Percentiles rank a stretch among this genome's conserved stretches.
Evolutionary conservation across 495 filamentous ascomycete genomes (phyloP).

Genomic region (Bacidia gigantensis): DNA sequence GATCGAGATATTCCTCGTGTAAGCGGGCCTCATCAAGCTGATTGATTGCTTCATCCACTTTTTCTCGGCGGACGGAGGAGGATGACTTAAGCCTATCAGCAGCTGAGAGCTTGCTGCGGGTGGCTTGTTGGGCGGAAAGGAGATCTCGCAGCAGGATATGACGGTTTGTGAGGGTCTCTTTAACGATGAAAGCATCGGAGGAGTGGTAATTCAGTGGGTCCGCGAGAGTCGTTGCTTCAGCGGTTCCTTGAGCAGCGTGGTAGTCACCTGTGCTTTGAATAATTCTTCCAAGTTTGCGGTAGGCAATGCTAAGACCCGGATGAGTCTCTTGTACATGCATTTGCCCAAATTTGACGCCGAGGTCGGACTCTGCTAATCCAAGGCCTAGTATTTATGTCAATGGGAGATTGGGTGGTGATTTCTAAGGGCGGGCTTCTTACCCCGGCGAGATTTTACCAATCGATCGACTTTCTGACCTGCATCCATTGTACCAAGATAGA

Average conservation of each 20-base stretch:
- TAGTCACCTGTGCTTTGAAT: conserved; percentile 88
- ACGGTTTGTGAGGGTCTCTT: conserved; percentile 95
- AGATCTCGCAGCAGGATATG: conserved; percentile 96
- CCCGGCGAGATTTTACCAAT: conserved; percentile 81
- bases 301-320: conserved; percentile 71
- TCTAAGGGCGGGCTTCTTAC: conserved; percentile 35
- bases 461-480: conserved; percentile 88
- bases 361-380: conserved; percentile 83
- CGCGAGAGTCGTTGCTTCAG: conserved; percentile 86
- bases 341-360: conserved; percentile 72
- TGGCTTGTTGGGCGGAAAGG: conserved; percentile 68
- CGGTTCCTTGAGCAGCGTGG: conserved; percentile 94
- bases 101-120: conserved; percentile 63
- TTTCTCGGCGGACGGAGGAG: conserved; percentile 73
- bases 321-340: conserved; percentile 87
- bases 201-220: conserved; percentile 94
- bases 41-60: conserved; percentile 89
- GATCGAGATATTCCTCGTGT: conserved; percentile 62
- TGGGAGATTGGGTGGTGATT: background rate
- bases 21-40: conserved; percentile 73
- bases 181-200: conserved; percentile 92
- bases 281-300: conserved; percentile 86
- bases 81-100: conserved; percentile 78
- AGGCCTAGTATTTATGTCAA: conserved; percentile 42
- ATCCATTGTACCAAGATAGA: conserved; percentile 93